These are phyloP conservation scores for Trametes hirsuta DNA, from an alignment of 1,284 basidiomycete species.

Conservation along the genomic window DNA sequence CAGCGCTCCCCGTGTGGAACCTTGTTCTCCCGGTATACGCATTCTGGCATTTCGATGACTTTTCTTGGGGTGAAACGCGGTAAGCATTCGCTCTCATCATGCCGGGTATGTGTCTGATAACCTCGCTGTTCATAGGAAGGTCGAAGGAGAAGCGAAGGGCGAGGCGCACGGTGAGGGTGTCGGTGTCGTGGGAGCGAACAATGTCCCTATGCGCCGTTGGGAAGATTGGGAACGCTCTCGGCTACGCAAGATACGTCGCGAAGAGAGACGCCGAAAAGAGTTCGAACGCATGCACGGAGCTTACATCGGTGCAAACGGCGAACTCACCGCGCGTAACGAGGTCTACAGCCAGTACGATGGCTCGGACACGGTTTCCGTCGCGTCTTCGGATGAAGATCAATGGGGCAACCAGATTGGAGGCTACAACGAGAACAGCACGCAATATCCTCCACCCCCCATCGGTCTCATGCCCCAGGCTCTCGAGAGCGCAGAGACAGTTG, in stretches of 20 bases:
- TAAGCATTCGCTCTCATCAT: conserved; percentile 38
- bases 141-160: conserved; percentile 85
- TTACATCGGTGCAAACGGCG: conserved; percentile 64
- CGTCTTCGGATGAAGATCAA: conserved; percentile 90
- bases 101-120: neutral
- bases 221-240: conserved; percentile 99
- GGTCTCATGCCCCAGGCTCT: conserved; percentile 57
- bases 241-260: conserved; percentile 87
- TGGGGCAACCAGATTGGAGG: conserved; percentile 88
- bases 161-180: conserved; percentile 77
- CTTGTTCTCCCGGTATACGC: conserved; percentile 93
- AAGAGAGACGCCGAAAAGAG: conserved; percentile 83
- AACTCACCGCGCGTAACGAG: conserved; percentile 59
- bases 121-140: conserved; percentile 65
- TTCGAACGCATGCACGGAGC: conserved; percentile 77
- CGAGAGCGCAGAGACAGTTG: conserved; percentile 65
- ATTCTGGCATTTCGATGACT: conserved; percentile 99
- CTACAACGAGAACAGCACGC: conserved; percentile 84
- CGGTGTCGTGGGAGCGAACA: conserved; percentile 56
- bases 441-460: conserved; percentile 84
- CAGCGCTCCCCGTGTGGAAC: conserved; percentile 95
- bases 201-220: conserved; percentile 92
- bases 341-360: conserved; percentile 67
- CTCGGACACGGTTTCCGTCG: conserved; percentile 76
- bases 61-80: conserved; percentile 98